Percentiles rank a stretch among this genome's conserved stretches.
phyloP scores from a whole-genome alignment of 1,139 yeast species.

The Diutina rugosa region DNA sequence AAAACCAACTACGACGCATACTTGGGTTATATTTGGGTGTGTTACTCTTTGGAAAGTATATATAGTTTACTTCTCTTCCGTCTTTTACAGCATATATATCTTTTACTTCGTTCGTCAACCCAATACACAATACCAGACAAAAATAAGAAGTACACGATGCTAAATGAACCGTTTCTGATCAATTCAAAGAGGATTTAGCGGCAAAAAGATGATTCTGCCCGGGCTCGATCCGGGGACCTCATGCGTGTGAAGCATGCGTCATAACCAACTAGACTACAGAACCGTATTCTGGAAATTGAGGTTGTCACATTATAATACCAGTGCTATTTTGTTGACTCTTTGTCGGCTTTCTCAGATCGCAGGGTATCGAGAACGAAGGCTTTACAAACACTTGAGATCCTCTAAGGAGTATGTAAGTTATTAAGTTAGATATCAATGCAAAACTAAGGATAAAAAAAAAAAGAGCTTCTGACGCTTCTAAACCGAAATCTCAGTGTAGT shows the following conservation, averaged over 20 bases:
- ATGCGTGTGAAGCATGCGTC: constrained; percentile 2
- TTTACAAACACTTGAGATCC: too few relatives aligned
- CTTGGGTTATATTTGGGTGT: not conserved
- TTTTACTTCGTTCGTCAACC: not conserved
- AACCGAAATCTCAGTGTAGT: too few relatives aligned
- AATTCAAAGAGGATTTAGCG: not conserved
- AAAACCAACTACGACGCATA: not conserved
- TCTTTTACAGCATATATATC: not conserved
- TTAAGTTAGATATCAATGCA: too few relatives aligned
- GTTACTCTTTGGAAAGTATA: not conserved
- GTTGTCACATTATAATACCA: not conserved
- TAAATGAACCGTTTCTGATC: too few relatives aligned
- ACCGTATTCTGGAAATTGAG: not conserved
- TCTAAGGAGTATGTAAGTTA: too few relatives aligned
- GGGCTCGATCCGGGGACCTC: constrained; percentile 2
- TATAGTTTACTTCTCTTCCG: not conserved
- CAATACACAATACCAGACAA: not conserved
- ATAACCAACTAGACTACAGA: constrained; percentile 1
- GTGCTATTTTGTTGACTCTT: too few relatives aligned
- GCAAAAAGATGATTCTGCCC: not conserved
- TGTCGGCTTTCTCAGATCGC: too few relatives aligned
- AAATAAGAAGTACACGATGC: too few relatives aligned
- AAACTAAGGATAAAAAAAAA: too few relatives aligned
- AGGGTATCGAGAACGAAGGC: too few relatives aligned
- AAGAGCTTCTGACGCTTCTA: too few relatives aligned